phyloP scores from a whole-genome alignment of 2,329 filamentous ascomycete species.

The Mariannaea elegans region DNA sequence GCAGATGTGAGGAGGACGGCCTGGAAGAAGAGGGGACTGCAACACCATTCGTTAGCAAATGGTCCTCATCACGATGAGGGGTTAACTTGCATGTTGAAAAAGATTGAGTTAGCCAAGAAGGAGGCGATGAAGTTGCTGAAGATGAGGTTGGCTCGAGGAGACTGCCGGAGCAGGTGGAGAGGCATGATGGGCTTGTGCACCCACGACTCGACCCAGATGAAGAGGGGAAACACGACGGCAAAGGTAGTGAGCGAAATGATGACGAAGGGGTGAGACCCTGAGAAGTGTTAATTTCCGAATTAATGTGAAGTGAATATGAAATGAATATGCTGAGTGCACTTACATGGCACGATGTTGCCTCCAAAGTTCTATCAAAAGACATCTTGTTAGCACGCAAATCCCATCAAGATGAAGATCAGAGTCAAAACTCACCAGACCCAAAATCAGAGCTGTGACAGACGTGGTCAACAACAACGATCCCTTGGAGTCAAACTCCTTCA shows the following conservation, averaged over 20 bases:
- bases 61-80: too few species aligned
- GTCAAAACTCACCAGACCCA: conserved; percentile 64
- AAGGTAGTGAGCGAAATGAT: conserved; percentile 60
- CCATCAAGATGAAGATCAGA: too few species aligned
- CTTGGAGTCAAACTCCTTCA: conserved; percentile 64
- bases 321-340: too few species aligned
- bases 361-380: conserved; percentile 59
- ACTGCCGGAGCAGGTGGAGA: conserved; percentile 57
- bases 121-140: conserved; percentile 63
- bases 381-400: neutral
- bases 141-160: conserved; percentile 66
- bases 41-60: too few species aligned
- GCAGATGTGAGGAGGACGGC: conserved; percentile 75
- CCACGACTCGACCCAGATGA: conserved; percentile 61
- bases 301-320: neutral
- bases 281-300: conserved; percentile 15
- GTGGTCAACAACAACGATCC: conserved; percentile 64
- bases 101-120: conserved; percentile 62
- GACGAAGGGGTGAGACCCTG: conserved; percentile 67
- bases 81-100: conserved; percentile 64
- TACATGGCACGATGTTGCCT: conserved; percentile 69
- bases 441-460: conserved; percentile 65
- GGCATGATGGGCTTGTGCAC: conserved; percentile 68
- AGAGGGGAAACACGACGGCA: conserved; percentile 56
- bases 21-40: conserved; percentile 78